A percentile compares a stretch with the other conserved stretches of the same genome.
Evolutionary conservation across 352 stramenopile species (phyloP).

Genomic region (Phytophthora agathidicida): DNA sequence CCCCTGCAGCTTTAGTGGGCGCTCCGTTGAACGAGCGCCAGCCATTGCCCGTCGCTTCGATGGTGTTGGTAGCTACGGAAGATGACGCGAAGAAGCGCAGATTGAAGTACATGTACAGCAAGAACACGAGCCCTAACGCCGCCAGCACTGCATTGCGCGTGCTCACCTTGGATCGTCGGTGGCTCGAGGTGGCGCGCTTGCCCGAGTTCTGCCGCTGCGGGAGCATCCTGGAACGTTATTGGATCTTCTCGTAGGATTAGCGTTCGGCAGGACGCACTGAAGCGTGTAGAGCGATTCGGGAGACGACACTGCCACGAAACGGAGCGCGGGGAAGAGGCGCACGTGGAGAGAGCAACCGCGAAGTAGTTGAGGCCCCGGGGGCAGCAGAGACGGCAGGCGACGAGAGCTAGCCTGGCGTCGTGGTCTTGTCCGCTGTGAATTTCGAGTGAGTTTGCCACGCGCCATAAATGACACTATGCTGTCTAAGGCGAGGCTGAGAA

Average conservation of each 20-base stretch:
- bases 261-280: neutral
- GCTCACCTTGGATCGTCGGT: slow-evolving; percentile 27
- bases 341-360: neutral
- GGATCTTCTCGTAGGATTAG: slow-evolving; percentile 12
- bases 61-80: slow-evolving; percentile 33
- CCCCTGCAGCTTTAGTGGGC: slow-evolving; percentile 8
- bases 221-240: slow-evolving; percentile 43
- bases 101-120: slow-evolving; percentile 70
- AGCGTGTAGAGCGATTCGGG: neutral
- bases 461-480: too few relatives aligned
- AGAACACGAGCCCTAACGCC: slow-evolving; percentile 49
- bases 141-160: slow-evolving; percentile 34
- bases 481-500: too few relatives aligned
- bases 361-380: neutral
- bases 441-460: slow-evolving; percentile 15
- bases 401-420: slow-evolving; percentile 5
- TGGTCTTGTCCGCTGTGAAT: slow-evolving; percentile 24
- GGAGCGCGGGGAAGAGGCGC: neutral
- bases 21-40: slow-evolving; percentile 24
- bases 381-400: neutral
- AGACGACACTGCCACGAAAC: neutral
- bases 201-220: slow-evolving; percentile 54
- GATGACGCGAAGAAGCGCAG: slow-evolving; percentile 63
- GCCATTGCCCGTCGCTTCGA: slow-evolving; percentile 20
- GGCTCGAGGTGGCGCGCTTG: slow-evolving; percentile 36